Conservation (phyloP, 345 rosid genomes). For the Camelina laxa region DNA sequence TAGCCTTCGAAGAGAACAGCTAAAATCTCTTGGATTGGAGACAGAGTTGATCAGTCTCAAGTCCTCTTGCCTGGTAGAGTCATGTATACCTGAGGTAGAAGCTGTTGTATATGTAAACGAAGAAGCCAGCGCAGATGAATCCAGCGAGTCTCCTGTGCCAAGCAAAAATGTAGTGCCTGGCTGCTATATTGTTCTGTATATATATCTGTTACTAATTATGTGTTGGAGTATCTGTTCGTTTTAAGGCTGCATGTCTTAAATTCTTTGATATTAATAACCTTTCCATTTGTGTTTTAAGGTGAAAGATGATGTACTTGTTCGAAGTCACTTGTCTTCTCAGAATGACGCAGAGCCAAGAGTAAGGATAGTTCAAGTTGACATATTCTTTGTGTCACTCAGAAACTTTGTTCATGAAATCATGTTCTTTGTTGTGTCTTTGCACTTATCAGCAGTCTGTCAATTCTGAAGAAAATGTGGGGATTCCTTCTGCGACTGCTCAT, state of each 20-base stretch:
- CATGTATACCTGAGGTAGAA: slow-evolving; percentile 34
- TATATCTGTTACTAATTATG: slow-evolving; percentile 4
- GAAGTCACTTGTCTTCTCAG: slow-evolving; percentile 13
- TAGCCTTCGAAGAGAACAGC: slow-evolving; percentile 57
- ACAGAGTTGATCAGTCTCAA: slow-evolving; percentile 56
- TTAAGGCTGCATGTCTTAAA: background rate
- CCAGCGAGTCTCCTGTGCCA: slow-evolving; percentile 19
- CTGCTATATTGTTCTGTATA: background rate
- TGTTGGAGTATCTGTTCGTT: background rate
- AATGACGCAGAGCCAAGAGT: slow-evolving; percentile 25
- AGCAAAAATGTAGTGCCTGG: slow-evolving; percentile 6
- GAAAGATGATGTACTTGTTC: slow-evolving; percentile 24
- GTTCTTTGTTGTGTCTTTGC: slow-evolving; percentile 11
- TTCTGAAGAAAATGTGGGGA: slow-evolving; percentile 22
- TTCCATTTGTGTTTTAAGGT: slow-evolving; percentile 22
- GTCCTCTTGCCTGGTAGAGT: slow-evolving; percentile 48
- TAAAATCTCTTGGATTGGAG: slow-evolving; percentile 55
- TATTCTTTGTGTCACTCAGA: background rate
- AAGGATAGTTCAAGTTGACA: slow-evolving; percentile 21
- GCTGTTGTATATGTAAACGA: slow-evolving; percentile 35
- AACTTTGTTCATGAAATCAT: background rate
- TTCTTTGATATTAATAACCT: background rate
- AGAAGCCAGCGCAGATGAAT: slow-evolving; percentile 17
- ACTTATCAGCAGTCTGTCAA: slow-evolving; percentile 21
- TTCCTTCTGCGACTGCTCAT: background rate